Evolutionary conservation across 306 rosid genomes (phyloP).

Genomic region (Cercis canadensis): DNA sequence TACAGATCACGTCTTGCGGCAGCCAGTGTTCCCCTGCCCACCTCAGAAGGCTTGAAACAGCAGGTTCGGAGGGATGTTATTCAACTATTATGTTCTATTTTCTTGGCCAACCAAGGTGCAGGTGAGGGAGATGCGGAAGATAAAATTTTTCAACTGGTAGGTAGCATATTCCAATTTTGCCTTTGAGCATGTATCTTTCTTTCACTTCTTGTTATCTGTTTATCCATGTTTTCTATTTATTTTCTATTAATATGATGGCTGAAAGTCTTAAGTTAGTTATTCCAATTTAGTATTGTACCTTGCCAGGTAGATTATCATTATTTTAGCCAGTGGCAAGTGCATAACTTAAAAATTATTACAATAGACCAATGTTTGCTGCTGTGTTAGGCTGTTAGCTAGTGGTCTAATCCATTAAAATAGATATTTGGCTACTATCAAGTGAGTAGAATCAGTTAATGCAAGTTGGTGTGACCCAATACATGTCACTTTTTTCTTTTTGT

Average conservation of each 20-base stretch:
- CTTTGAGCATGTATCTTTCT: slow-evolving; percentile 13
- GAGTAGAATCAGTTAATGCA: slow-evolving; percentile 8
- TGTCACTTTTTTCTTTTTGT: no score
- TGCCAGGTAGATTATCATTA: background rate
- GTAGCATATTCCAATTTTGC: slow-evolving; percentile 44
- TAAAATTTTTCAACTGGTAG: slow-evolving; percentile 52
- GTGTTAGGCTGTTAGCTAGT: no score
- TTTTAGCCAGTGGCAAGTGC: background rate
- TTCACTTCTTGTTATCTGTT: background rate
- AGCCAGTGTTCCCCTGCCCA: slow-evolving; percentile 49
- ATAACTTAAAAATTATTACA: background rate
- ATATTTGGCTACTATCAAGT: slow-evolving; percentile 6
- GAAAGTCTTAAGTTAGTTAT: slow-evolving; percentile 17
- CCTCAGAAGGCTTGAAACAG: slow-evolving; percentile 51
- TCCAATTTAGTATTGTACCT: background rate
- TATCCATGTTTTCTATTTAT: slow-evolving; percentile 5
- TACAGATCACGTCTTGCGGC: slow-evolving; percentile 60
- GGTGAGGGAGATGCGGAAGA: slow-evolving; percentile 78
- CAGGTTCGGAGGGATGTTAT: slow-evolving; percentile 60
- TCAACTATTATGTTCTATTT: slow-evolving; percentile 78
- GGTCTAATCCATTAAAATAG: no score
- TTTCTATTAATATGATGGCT: slow-evolving; percentile 4
- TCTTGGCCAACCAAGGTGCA: slow-evolving; percentile 89
- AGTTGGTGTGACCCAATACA: slow-evolving; percentile 8
- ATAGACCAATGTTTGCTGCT: background rate